Evolutionary conservation across 2,329 filamentous ascomycete species (phyloP).

Genomic region (Huntiella abstrusa): DNA sequence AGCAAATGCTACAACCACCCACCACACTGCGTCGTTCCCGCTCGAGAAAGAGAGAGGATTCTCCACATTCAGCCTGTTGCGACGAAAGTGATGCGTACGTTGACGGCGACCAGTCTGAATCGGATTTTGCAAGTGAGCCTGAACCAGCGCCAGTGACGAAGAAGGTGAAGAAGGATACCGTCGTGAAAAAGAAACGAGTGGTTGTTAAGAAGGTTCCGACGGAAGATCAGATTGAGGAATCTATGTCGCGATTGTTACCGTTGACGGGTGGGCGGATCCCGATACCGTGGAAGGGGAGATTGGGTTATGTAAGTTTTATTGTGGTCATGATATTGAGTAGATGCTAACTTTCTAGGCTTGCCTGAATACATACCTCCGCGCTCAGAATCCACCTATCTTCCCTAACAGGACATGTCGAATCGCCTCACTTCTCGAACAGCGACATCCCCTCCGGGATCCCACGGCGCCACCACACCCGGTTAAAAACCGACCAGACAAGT

Average conservation of each 20-base stretch:
- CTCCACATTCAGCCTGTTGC: neutral
- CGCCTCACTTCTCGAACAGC: slow-evolving; percentile 73
- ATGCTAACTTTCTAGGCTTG: slow-evolving; percentile 40
- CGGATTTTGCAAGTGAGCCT: neutral
- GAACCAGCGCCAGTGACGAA: neutral
- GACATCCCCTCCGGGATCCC: slow-evolving; percentile 61
- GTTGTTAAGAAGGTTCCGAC: slow-evolving; percentile 1
- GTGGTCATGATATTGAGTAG: neutral
- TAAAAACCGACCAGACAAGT: slow-evolving; percentile 71
- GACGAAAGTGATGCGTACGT: slow-evolving; percentile 6
- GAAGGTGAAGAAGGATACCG: neutral
- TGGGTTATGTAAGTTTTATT: slow-evolving; percentile 9
- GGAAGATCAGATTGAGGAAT: neutral
- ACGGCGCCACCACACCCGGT: slow-evolving; percentile 59
- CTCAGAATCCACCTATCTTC: slow-evolving; percentile 68
- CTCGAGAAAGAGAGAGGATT: no score
- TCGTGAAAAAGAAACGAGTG: neutral
- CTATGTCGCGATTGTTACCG: slow-evolving; percentile 7
- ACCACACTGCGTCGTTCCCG: no score
- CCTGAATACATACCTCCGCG: slow-evolving; percentile 76
- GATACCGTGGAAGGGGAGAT: slow-evolving; percentile 10
- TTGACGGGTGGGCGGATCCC: slow-evolving; percentile 8
- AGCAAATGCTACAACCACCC: no score
- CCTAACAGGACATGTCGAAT: slow-evolving; percentile 84
- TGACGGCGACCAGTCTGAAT: neutral